A percentile compares a stretch with the other conserved stretches of the same genome.
Conservation (phyloP, 2,329 filamentous ascomycete species). For the Colletotrichum coccodes region DNA sequence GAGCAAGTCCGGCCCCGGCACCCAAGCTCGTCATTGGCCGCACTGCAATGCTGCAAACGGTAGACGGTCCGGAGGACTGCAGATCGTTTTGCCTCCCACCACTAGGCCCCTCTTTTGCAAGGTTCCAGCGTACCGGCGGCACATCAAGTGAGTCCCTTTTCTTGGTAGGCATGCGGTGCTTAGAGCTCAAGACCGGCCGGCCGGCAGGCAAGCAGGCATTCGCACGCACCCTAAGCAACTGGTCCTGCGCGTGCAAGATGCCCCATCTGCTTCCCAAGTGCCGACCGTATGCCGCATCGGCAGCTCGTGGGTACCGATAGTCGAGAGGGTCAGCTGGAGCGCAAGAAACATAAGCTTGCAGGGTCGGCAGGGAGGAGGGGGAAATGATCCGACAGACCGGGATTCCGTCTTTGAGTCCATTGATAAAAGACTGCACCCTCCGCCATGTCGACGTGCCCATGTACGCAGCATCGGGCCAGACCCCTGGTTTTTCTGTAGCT, state of each 20-base stretch:
- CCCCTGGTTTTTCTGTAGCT: too few relatives aligned
- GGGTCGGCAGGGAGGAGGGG: background rate
- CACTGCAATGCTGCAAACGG: conserved; percentile 21
- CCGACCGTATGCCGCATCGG: conserved; percentile 12
- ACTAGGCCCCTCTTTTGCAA: background rate
- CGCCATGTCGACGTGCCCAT: too few relatives aligned
- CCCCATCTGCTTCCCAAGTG: background rate
- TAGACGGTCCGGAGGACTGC: background rate
- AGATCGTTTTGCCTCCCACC: conserved; percentile 1
- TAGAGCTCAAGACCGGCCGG: background rate
- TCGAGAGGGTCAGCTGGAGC: background rate
- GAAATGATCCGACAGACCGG: background rate
- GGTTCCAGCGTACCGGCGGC: background rate
- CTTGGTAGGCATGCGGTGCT: too few relatives aligned
- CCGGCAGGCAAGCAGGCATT: background rate
- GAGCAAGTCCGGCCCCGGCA: conserved; percentile 5
- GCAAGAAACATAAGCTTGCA: background rate
- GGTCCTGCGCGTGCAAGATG: background rate
- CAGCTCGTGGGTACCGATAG: background rate
- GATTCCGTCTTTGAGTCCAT: too few relatives aligned
- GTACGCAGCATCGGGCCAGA: too few relatives aligned
- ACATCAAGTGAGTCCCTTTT: background rate
- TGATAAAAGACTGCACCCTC: too few relatives aligned
- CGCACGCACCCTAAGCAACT: background rate
- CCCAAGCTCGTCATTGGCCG: conserved; percentile 10